These are phyloP conservation scores for Cordyceps militaris DNA, from an alignment of 2,329 filamentous ascomycete species.

Conservation along the genomic window DNA sequence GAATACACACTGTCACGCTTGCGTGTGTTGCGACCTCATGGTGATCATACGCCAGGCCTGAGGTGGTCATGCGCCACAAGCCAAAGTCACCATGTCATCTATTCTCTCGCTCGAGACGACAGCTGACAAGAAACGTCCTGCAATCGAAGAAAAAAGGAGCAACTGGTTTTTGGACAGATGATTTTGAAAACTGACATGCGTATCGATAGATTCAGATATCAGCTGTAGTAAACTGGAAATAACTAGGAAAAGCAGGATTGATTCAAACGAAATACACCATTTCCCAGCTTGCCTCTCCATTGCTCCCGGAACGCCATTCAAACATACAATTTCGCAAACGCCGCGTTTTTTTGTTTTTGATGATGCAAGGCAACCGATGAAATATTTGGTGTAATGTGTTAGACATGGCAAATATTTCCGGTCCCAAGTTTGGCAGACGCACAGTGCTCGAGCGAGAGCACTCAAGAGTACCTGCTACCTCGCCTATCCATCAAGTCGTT, in stretches of 20 bases:
- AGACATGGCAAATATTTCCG: background rate
- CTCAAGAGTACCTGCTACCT: background rate
- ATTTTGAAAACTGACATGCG: background rate
- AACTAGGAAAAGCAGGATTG: constrained; percentile 7
- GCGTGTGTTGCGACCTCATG: background rate
- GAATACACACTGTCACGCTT: background rate
- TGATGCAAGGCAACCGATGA: background rate
- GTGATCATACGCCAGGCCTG: background rate
- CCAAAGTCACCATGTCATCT: constrained; percentile 7
- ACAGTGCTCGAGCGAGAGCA: background rate
- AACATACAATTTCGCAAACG: constrained; percentile 16
- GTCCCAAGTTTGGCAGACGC: background rate
- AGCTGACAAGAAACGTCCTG: background rate
- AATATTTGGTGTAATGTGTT: background rate
- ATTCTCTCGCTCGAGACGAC: constrained; percentile 16
- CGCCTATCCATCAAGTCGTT: background rate
- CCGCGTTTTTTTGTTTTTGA: constrained; percentile 15
- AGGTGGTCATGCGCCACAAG: constrained; percentile 7
- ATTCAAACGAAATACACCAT: constrained; percentile 14
- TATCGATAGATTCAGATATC: constrained; percentile 14
- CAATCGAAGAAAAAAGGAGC: background rate
- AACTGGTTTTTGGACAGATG: background rate
- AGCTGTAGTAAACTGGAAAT: constrained; percentile 9
- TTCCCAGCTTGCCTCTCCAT: constrained; percentile 21
- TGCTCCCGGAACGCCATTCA: constrained; percentile 28